Evolutionary conservation across 441 rosid genomes (phyloP), one percentile per base, ranked within the genome.

Genomic region (Bruguiera hainesii): DNA sequence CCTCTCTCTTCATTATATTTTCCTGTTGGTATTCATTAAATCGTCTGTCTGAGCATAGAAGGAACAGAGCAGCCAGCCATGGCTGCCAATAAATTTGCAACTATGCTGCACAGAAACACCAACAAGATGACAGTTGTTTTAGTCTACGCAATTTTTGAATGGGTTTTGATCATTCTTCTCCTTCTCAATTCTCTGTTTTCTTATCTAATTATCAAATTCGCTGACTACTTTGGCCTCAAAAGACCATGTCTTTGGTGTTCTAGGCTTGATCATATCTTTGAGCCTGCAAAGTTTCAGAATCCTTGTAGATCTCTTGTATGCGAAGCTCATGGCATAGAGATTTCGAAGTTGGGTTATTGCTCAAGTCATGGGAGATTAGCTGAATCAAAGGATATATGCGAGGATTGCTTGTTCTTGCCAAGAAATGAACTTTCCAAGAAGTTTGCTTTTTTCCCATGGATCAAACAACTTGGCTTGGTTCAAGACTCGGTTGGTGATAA

Each of bases 81-180:
- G 97, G 92, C 91, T 31, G 83, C 89, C 73, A 89, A 89, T 82
- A 89, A 75, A 67, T 89, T 89, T 77, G 97, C 97, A 25, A 85
- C 88, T 53, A 73, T 84, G 79, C 67, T 89, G 57, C 91, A 88
- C 71, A 83, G 84, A 29, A 88, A 82, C 76, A 89, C 87, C 65
- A 89, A 88, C 79, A 78, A 78, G 71, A 69, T 92, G 70, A 85
- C 91, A 35, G 77, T 92, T 63, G 72, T 88, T 60, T 83, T 90
- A 79, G 79, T 90, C 74, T 89, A 92, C 69, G 95, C 88, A 50
- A 31, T 89, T 13, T 90, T 92, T 15, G 98, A 92, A 68, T 92
- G 98, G 98, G 20, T 77, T 67, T 81, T 92, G 74, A 89, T 92
- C 79, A 3, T 78, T 68, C 80, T 88, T 65, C 91, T 92, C 35